These are phyloP conservation scores for Colletotrichum cordylinicola DNA, from an alignment of 2,329 filamentous ascomycete species.

Conservation along the genomic window DNA sequence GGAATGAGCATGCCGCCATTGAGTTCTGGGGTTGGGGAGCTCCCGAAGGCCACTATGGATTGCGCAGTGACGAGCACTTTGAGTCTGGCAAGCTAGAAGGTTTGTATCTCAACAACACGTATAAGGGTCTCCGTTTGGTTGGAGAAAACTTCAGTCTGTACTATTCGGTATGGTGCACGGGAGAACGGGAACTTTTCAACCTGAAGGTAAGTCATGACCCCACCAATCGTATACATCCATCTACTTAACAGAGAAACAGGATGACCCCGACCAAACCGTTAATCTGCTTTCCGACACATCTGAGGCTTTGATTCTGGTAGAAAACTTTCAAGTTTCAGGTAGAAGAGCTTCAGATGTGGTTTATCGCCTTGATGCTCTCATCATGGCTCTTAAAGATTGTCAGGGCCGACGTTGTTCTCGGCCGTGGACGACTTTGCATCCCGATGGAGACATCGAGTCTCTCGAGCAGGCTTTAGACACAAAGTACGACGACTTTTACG, in stretches of 20 bases:
- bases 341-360: background rate
- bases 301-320: background rate
- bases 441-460: background rate
- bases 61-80: conserved; percentile 5
- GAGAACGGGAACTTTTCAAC: conserved; percentile 53
- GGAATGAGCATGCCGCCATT: conserved; percentile 52
- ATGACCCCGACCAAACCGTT: background rate
- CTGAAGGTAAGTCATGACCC: conserved; percentile 42
- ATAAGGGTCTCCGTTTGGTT: conserved; percentile 56
- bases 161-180: conserved; percentile 62
- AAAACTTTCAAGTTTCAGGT: background rate
- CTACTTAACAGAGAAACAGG: background rate
- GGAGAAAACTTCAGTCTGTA: conserved; percentile 54
- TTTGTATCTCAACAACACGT: conserved; percentile 50
- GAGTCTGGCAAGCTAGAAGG: conserved; percentile 46
- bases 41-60: conserved; percentile 17
- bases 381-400: background rate
- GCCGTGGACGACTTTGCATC: background rate
- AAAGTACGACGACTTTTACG: background rate
- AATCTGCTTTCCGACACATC: background rate
- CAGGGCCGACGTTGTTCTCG: background rate
- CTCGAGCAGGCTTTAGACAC: background rate
- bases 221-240: background rate
- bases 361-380: background rate
- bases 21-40: conserved; percentile 49